Conservation (phyloP, 2,329 filamentous ascomycete genomes). For the Hypomyces perniciosus region DNA sequence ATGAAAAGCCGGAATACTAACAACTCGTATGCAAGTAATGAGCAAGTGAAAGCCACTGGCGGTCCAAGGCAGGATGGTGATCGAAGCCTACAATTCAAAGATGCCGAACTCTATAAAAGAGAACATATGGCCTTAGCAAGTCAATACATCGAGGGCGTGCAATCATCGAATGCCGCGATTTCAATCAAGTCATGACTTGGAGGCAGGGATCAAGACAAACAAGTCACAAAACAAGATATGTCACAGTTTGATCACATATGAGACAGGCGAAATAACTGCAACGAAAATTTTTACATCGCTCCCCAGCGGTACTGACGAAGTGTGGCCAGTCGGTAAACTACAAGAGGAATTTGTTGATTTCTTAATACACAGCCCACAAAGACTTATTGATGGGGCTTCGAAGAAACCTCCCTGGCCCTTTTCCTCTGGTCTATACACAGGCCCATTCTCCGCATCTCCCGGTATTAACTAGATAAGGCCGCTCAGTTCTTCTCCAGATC, state of each 20-base stretch:
- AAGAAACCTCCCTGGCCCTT: conserved; percentile 43
- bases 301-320: neutral
- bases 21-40: no score
- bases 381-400: conserved; percentile 48
- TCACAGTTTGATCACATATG: neutral
- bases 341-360: conserved; percentile 45
- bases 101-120: no score
- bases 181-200: neutral
- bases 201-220: neutral
- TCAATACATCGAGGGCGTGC: no score
- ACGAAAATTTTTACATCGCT: neutral
- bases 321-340: conserved; percentile 15
- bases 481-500: conserved; percentile 68
- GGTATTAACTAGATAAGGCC: conserved; percentile 31
- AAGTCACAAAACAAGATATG: neutral
- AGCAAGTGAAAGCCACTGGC: no score
- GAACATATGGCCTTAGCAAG: no score
- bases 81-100: no score
- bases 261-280: neutral
- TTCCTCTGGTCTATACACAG: conserved; percentile 56
- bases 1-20: no score
- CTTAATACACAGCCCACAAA: conserved; percentile 59
- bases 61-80: no score
- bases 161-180: no score
- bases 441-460: conserved; percentile 31